Evolutionary conservation across 306 rosid genomes (phyloP).

Genomic region (Castanea mollissima): DNA sequence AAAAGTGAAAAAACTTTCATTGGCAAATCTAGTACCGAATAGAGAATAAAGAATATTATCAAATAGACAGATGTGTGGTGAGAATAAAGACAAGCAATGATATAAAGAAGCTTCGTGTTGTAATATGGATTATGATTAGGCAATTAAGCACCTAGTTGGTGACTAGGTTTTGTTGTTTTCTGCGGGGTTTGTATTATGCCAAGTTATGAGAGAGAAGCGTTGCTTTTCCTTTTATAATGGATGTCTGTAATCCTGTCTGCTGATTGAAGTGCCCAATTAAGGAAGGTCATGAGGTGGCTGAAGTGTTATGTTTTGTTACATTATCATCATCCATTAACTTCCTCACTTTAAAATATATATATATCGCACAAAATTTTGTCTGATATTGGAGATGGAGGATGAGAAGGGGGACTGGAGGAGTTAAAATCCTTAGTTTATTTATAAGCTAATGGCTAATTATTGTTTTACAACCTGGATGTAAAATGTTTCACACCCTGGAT

Average conservation of each 20-base stretch:
- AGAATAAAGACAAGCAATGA: neutral
- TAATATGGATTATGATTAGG: constrained; percentile 15
- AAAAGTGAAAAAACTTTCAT: neutral
- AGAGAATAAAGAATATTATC: neutral
- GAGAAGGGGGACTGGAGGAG: neutral
- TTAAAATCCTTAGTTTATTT: neutral
- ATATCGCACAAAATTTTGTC: neutral
- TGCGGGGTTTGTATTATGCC: neutral
- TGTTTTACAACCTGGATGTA: too few species aligned
- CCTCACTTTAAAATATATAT: too few species aligned
- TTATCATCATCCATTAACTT: neutral
- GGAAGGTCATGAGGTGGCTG: neutral
- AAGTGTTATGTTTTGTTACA: neutral
- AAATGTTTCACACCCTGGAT: too few species aligned
- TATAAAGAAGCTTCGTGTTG: neutral
- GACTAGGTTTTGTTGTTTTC: constrained; percentile 13
- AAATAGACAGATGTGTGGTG: neutral
- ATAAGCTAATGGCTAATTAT: too few species aligned
- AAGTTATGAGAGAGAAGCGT: neutral
- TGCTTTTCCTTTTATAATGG: constrained; percentile 7
- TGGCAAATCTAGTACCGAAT: constrained; percentile 10
- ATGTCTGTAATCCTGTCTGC: constrained; percentile 10
- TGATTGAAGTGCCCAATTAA: constrained; percentile 1
- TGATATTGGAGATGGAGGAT: neutral
- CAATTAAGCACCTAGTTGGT: neutral